phyloP scores from a whole-genome alignment of 106 monocot genomes.

The Ottelia alismoides region DNA sequence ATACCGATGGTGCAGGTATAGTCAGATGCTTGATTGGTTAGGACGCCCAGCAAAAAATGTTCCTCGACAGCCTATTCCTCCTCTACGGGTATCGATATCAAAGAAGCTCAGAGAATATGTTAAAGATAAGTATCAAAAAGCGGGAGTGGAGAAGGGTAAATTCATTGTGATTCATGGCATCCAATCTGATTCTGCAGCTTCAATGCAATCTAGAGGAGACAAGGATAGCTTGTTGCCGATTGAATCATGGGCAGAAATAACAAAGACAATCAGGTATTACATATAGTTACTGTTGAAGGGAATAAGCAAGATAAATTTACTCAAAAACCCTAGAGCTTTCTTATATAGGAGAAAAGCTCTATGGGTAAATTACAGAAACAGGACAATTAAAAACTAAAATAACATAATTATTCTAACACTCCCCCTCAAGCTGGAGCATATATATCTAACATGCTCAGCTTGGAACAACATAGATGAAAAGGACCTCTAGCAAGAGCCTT shows the following conservation, averaged over 20 bases:
- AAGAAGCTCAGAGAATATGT: constrained; percentile 57
- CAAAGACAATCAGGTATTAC: constrained; percentile 49
- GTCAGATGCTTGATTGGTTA: constrained; percentile 76
- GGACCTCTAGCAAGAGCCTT: too few relatives aligned
- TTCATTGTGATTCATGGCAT: constrained; percentile 83
- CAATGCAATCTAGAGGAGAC: constrained; percentile 82
- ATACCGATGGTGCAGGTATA: constrained; percentile 78
- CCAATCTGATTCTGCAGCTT: constrained; percentile 66
- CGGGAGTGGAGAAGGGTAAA: constrained; percentile 50
- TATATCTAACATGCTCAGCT: too few relatives aligned
- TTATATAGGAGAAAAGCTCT: too few relatives aligned
- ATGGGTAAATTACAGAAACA: too few relatives aligned
- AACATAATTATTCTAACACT: too few relatives aligned
- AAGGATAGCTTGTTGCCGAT: constrained; percentile 71
- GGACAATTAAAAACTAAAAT: too few relatives aligned
- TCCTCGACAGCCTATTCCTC: constrained; percentile 35
- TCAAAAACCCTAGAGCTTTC: not conserved
- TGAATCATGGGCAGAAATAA: constrained; percentile 64
- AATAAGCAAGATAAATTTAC: not conserved
- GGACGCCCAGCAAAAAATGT: constrained; percentile 50
- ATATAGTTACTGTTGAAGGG: not conserved
- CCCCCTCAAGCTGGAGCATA: too few relatives aligned
- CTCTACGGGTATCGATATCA: constrained; percentile 67
- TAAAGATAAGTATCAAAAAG: constrained; percentile 47
- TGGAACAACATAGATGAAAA: too few relatives aligned